Evolutionary conservation across 768 basidiomycete species (phyloP), one percentile per base, ranked within the genome.

Genomic region (Erythrobasidium yunnanense): DNA sequence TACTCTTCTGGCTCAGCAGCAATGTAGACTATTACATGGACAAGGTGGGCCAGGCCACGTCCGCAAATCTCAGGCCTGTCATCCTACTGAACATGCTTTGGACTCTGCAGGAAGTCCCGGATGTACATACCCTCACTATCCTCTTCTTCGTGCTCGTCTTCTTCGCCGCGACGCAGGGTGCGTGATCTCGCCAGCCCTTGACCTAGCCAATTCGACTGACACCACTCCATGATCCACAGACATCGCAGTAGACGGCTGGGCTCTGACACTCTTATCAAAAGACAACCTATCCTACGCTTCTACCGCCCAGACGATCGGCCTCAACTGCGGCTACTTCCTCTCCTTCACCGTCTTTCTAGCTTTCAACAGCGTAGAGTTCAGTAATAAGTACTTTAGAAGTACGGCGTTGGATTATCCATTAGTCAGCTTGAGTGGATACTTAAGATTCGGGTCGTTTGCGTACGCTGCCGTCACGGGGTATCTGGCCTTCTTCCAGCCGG

Each of bases 131-230:
- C 70, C 78, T 99, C 46, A 93, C 93, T 2, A 78, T 82, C 53
- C 78, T 91, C 22, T 99, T 96, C 74, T 88, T 90, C 1, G 81
- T 84, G 30, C 83, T 99, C 38, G 92, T 99, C 33, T 82, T 90
- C 70, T 87, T 97, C 72, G 91, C 95, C 18, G 95, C 95, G 5
- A 99, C 95, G 0, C 95, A 99, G 83, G 91, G 90, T 87, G 68
- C 54, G 81, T 65, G n/a, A 17, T 8, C 5, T 42, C 34, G 27
- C 38, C 18, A 33, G 50, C 63, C 0, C 46, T 53, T 34, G 38
- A 55, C 33, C 35, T 35, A 45, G 42, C 54, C 46, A 22, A 67
- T 86, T 45, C 4, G 1, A 2, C 8, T 22, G 84, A 85, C 30
- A 11, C 50, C 50, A 15, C 29, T 20, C 87, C 86, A 87, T 25